Conservation (phyloP, 306 rosid species). For the Crataegus laevigata region DNA sequence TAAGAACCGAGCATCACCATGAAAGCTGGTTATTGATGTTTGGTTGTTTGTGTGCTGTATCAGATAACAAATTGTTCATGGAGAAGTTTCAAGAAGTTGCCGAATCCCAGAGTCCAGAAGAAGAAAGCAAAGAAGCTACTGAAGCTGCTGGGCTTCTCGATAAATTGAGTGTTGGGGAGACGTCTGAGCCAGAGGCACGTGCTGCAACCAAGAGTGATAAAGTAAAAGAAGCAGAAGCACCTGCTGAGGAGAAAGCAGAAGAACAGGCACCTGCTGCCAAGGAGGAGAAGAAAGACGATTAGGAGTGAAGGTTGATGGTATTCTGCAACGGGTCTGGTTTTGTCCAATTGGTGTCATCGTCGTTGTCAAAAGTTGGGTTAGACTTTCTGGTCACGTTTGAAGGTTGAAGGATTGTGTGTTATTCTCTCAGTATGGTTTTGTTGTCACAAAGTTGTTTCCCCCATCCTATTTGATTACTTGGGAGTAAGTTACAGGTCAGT, state of each 20-base stretch:
- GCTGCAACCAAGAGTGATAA: constrained; percentile 23
- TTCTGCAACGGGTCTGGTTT: neutral
- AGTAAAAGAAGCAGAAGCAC: constrained; percentile 24
- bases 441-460: constrained; percentile 5
- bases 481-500: constrained; percentile 23
- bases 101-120: constrained; percentile 59
- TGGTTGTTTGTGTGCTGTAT: neutral
- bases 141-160: constrained; percentile 69
- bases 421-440: constrained; percentile 27
- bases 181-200: constrained; percentile 14
- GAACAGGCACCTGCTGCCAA: constrained; percentile 35
- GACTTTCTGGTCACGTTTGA: constrained; percentile 30
- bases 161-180: constrained; percentile 69
- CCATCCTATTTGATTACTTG: constrained; percentile 11
- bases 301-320: neutral
- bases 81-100: constrained; percentile 88
- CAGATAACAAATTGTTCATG: constrained; percentile 83
- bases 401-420: constrained; percentile 40
- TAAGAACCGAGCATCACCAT: neutral
- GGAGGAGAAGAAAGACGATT: constrained; percentile 1
- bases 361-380: neutral
- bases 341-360: neutral
- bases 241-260: constrained; percentile 11
- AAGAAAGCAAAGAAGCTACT: constrained; percentile 51
- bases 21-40: neutral